phyloP scores from a whole-genome alignment of 2,329 filamentous ascomycete species.

The Knufia petricola region DNA sequence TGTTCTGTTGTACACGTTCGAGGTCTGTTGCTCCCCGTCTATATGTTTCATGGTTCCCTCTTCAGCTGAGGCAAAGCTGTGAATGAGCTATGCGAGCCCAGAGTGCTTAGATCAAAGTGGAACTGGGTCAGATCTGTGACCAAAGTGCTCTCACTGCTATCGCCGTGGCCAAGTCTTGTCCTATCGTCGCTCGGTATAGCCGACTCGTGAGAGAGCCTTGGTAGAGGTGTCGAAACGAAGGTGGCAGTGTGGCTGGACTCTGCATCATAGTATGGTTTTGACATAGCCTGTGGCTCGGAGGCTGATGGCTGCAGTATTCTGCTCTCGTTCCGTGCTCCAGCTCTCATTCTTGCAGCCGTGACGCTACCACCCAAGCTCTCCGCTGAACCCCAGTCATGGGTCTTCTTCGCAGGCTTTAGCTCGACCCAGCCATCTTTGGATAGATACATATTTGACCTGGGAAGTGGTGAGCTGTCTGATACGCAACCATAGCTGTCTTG shows the following conservation, averaged over 20 bases:
- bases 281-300: background rate
- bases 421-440: conserved; percentile 1
- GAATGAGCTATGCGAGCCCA: background rate
- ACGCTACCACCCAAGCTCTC: background rate
- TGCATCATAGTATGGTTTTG: conserved; percentile 1
- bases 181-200: background rate
- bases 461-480: background rate
- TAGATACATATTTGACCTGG: background rate
- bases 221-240: background rate
- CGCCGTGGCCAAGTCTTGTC: background rate
- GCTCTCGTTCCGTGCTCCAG: background rate
- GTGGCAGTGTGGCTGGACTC: background rate
- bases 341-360: background rate
- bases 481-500: background rate
- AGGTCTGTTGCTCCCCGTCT: too few species aligned
- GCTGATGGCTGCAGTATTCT: background rate
- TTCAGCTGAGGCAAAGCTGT: background rate
- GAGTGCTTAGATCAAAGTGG: background rate
- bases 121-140: background rate
- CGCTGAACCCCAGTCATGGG: background rate
- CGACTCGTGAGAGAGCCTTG: background rate
- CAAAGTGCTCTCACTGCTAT: background rate
- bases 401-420: background rate
- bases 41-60: too few species aligned
- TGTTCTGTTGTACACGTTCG: too few species aligned